Conservation (phyloP, 2,329 filamentous ascomycete genomes). For the Spiromastix sp. region DNA sequence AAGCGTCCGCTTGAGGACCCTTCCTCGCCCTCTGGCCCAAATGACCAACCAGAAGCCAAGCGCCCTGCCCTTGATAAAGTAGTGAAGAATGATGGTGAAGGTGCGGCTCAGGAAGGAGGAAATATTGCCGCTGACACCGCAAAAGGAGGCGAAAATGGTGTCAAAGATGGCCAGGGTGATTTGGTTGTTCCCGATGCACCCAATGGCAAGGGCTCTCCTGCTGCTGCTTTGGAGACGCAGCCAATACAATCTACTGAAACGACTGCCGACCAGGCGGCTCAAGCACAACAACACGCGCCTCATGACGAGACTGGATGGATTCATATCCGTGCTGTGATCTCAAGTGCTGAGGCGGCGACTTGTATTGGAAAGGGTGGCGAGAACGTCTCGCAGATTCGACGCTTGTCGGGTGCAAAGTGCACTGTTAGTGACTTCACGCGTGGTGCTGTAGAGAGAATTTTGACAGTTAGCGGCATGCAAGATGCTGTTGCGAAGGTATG, state of each 20-base stretch:
- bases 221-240: constrained; percentile 41
- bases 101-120: constrained; percentile 34
- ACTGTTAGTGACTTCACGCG: constrained; percentile 98
- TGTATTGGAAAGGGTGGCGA: constrained; percentile 98
- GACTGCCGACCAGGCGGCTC: constrained; percentile 40
- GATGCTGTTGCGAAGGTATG: constrained; percentile 91
- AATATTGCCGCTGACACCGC: constrained; percentile 28
- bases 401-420: constrained; percentile 92
- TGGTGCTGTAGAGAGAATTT: constrained; percentile 90
- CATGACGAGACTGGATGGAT: constrained; percentile 95
- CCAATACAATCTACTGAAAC: constrained; percentile 49
- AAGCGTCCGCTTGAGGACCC: constrained; percentile 97
- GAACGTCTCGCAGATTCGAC: constrained; percentile 94
- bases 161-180: constrained; percentile 55
- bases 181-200: constrained; percentile 57
- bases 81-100: constrained; percentile 51
- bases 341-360: constrained; percentile 91
- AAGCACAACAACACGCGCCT: constrained; percentile 34
- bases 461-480: constrained; percentile 92
- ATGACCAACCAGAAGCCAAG: constrained; percentile 94
- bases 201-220: constrained; percentile 40
- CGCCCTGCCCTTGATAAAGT: constrained; percentile 91
- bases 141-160: constrained; percentile 29
- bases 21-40: constrained; percentile 82
- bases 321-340: constrained; percentile 92